phyloP scores from a whole-genome alignment of 2,329 filamentous ascomycete genomes.

The Phyllosticta capitalensis region DNA sequence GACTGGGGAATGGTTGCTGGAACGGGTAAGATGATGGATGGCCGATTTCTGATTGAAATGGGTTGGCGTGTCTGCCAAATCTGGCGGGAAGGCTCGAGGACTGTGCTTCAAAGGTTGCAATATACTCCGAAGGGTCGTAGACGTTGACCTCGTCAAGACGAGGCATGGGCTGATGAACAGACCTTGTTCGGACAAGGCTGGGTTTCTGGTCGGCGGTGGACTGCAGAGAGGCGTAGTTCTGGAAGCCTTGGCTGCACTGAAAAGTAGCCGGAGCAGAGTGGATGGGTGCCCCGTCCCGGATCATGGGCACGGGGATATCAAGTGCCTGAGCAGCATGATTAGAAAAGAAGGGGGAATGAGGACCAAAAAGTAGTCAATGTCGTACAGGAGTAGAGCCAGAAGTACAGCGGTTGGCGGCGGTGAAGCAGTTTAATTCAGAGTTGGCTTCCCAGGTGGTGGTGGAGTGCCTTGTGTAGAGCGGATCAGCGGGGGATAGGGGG shows the following conservation, averaged over 20 bases:
- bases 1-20: constrained; percentile 19
- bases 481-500: constrained; percentile 10
- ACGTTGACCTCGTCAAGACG: constrained; percentile 20
- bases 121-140: constrained; percentile 29
- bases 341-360: constrained; percentile 17
- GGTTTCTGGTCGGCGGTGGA: constrained; percentile 25
- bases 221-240: not conserved
- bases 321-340: constrained; percentile 19
- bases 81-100: constrained; percentile 5
- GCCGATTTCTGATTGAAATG: constrained; percentile 12
- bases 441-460: constrained; percentile 26
- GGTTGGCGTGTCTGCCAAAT: constrained; percentile 13
- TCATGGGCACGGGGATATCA: constrained; percentile 20
- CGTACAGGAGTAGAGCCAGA: constrained; percentile 23
- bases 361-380: constrained; percentile 19
- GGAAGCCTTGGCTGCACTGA: not conserved
- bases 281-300: constrained; percentile 16
- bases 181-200: constrained; percentile 15
- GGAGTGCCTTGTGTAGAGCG: constrained; percentile 20
- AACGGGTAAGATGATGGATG: constrained; percentile 15
- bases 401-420: constrained; percentile 14
- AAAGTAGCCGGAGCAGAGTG: constrained; percentile 23
- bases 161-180: constrained; percentile 19
- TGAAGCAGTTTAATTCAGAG: constrained; percentile 20
- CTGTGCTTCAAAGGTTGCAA: constrained; percentile 21